Evolutionary conservation across 2,329 filamentous ascomycete species (phyloP).

Genomic region (Phyllosticta citribraziliensis): DNA sequence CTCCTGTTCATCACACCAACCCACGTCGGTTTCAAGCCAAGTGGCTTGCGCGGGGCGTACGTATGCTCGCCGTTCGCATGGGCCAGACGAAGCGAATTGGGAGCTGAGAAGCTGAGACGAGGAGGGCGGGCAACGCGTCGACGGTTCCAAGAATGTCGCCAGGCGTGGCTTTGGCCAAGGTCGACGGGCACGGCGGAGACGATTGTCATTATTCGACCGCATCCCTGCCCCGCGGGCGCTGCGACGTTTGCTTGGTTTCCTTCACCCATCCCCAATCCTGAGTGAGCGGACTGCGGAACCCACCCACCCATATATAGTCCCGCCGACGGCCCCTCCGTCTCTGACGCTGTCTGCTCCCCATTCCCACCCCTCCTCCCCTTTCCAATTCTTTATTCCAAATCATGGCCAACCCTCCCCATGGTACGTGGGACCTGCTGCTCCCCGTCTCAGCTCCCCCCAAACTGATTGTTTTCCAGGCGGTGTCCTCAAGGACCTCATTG

Average conservation of each 20-base stretch:
- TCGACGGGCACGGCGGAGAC: neutral
- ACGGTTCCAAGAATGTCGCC: neutral
- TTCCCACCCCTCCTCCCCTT: neutral
- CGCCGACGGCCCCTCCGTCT: constrained; percentile 1
- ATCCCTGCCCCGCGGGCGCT: constrained; percentile 3
- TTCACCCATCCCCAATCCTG: neutral
- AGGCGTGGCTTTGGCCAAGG: neutral
- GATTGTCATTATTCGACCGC: constrained; percentile 9
- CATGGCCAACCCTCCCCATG: constrained; percentile 45
- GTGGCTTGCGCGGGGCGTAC: neutral
- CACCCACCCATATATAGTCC: constrained; percentile 10
- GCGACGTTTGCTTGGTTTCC: too few relatives aligned
- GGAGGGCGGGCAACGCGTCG: neutral
- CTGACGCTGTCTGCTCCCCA: neutral
- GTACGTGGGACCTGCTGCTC: constrained; percentile 23
- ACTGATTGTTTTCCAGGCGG: constrained; percentile 48
- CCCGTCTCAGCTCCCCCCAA: neutral
- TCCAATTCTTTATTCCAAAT: constrained; percentile 11
- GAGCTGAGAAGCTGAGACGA: neutral
- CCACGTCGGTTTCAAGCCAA: neutral
- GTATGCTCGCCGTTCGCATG: neutral
- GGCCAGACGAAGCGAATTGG: neutral
- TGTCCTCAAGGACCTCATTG: constrained; percentile 94
- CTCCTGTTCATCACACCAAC: neutral
- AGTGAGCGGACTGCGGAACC: neutral